Base-by-base conservation (phyloP, 768 basidiomycete genomes). In the Fomitopsis serialis region DNA sequence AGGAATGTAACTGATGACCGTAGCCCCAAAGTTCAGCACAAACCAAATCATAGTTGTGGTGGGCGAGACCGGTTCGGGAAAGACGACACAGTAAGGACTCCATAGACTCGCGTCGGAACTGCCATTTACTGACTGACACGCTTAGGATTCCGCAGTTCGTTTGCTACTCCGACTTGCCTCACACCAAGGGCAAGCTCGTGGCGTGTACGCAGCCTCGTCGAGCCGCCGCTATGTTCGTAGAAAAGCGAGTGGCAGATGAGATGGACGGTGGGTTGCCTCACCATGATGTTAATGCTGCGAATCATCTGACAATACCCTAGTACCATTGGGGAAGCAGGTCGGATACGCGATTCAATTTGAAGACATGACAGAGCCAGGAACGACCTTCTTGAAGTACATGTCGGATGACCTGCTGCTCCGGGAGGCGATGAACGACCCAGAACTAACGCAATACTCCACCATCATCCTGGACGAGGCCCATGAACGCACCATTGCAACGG, bases 381-480 rank as follows among this genome's bases (percentile, higher is more conserved):
- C 87, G 29, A 98, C 97, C 0, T 97, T 99, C 71, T 77, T 99
- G 58, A 98, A 97, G 68, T 98, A 99, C 74, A 97, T 98, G 95
- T 98, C 97, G 15, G 97, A 99, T 62, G 97, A 95, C 80, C 97
- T 98, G 94, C 84, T 92, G 52, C 81, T 96, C n/a, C 85, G 94
- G 19, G 94, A 97, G 73, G 94, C 93, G 4, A 99, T 98, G 95
- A 92, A 95, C 70, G 96, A 98, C 70, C 89, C 92, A 9, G 78
- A 82, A n/a, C 81, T 98, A 36, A 75, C 79, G 24, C 84, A 94
- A 3, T 99, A 99, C 69, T 96, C 92, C 19, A 98, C 96, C 21
- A 94, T 99, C 71, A 98, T 99, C 63, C 82, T 98, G 53, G 97
- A 99, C 68, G 97, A 99, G 73, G 97, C 93, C 5, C 97, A 99